Conservation (phyloP, 1,139 yeast species). For the Taiozyma sp. region DNA sequence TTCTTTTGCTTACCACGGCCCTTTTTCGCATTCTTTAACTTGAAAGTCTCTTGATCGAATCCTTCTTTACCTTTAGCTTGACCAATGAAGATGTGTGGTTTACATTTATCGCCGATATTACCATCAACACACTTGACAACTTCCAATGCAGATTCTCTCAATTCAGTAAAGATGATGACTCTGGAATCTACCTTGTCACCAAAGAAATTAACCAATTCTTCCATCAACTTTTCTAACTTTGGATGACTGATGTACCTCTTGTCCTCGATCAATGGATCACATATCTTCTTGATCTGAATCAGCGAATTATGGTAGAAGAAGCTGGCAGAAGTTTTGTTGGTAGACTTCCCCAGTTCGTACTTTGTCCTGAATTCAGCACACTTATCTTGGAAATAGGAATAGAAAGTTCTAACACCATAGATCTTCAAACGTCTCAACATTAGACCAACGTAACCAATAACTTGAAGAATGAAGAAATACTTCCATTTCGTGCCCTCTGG, state of each 20-base stretch:
- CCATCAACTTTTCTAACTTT: conserved; percentile 56
- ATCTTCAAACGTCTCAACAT: conserved; percentile 61
- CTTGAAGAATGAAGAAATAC: conserved; percentile 51
- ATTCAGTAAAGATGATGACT: conserved; percentile 83
- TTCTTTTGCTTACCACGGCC: conserved; percentile 34
- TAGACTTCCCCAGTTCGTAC: conserved; percentile 38
- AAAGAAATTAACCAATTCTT: conserved; percentile 55
- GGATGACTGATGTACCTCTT: conserved; percentile 61
- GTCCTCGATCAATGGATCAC: conserved; percentile 39
- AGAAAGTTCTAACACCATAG: conserved; percentile 80
- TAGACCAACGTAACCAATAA: conserved; percentile 73
- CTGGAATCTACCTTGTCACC: conserved; percentile 45
- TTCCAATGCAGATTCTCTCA: conserved; percentile 84
- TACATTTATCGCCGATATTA: conserved; percentile 35
- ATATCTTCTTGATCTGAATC: conserved; percentile 36
- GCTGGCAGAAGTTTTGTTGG: conserved; percentile 53
- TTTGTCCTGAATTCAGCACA: conserved; percentile 54
- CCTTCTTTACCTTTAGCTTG: conserved; percentile 62
- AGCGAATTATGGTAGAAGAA: conserved; percentile 52
- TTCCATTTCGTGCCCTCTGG: conserved; percentile 73
- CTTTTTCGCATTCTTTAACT: conserved; percentile 35
- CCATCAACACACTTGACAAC: conserved; percentile 64
- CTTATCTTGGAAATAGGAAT: conserved; percentile 55
- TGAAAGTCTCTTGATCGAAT: conserved; percentile 48
- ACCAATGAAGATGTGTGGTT: conserved; percentile 89